Evolutionary conservation across 2,329 filamentous ascomycete genomes (phyloP).

Genomic region (Neoscytalidium dimidiatum): DNA sequence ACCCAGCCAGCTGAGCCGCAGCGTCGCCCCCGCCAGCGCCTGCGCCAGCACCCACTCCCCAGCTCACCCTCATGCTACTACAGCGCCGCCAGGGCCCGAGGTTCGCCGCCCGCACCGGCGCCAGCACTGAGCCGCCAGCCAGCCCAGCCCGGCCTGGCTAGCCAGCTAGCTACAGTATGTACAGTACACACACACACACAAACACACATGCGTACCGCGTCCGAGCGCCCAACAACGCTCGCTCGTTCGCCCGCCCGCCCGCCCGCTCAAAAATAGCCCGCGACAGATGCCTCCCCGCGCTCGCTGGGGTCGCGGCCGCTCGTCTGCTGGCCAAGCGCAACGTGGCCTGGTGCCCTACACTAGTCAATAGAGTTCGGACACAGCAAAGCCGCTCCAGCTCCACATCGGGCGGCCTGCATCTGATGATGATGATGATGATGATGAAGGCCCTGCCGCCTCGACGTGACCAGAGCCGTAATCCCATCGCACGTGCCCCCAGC

Average conservation of each 20-base stretch:
- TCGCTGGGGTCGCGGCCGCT: not conserved
- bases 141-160: too few species aligned
- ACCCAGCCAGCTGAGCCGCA: not conserved
- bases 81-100: too few species aligned
- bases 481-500: not conserved
- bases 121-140: too few species aligned
- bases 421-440: slow-evolving; percentile 12
- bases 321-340: not conserved
- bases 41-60: not conserved
- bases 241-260: too few species aligned
- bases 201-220: not conserved
- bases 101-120: too few species aligned
- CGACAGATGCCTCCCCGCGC: not conserved
- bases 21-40: not conserved
- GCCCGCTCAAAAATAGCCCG: slow-evolving; percentile 9
- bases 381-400: slow-evolving; percentile 2
- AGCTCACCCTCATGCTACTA: too few species aligned
- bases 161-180: too few species aligned
- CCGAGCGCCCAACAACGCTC: not conserved
- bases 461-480: not conserved
- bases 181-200: too few species aligned
- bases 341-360: slow-evolving; percentile 9
- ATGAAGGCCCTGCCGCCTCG: slow-evolving; percentile 8
- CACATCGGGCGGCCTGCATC: slow-evolving; percentile 11
- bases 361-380: slow-evolving; percentile 18